A percentile compares a stretch with the other conserved stretches of the same genome.
Evolutionary conservation across 768 basidiomycete genomes (phyloP).

Genomic region (Tephrocybe sp.): DNA sequence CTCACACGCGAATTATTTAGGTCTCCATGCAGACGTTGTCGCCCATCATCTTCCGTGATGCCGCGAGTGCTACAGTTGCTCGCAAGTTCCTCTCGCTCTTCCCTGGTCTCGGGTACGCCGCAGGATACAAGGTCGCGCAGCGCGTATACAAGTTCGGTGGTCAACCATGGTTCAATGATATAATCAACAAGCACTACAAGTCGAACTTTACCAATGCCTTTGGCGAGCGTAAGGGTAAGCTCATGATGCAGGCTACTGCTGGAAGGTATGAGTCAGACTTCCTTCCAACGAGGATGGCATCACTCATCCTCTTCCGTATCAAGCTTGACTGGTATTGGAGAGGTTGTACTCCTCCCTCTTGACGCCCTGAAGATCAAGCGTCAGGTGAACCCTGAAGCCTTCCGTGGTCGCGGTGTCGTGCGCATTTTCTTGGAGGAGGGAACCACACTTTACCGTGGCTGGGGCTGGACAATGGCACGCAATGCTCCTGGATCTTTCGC

Average conservation of each 20-base stretch:
- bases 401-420: constrained; percentile 89
- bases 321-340: constrained; percentile 82
- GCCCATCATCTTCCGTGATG: constrained; percentile 84
- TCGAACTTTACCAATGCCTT: constrained; percentile 77
- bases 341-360: constrained; percentile 96
- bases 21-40: constrained; percentile 63
- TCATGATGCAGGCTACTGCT: constrained; percentile 93
- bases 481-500: constrained; percentile 97
- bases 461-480: constrained; percentile 98
- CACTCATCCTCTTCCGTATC: neutral
- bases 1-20: constrained; percentile 32
- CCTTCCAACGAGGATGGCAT: neutral
- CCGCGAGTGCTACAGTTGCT: constrained; percentile 63
- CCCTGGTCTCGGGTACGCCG: constrained; percentile 96
- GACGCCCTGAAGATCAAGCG: constrained; percentile 98
- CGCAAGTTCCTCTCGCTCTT: constrained; percentile 88
- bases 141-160: constrained; percentile 98
- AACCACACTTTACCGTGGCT: constrained; percentile 88
- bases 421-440: constrained; percentile 93
- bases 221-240: constrained; percentile 92
- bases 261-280: constrained; percentile 64
- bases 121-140: constrained; percentile 95
- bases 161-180: constrained; percentile 95
- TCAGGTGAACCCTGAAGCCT: constrained; percentile 97
- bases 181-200: constrained; percentile 82